phyloP scores from a whole-genome alignment of 164 flowering plant genomes.

The Aristolochia californica region DNA sequence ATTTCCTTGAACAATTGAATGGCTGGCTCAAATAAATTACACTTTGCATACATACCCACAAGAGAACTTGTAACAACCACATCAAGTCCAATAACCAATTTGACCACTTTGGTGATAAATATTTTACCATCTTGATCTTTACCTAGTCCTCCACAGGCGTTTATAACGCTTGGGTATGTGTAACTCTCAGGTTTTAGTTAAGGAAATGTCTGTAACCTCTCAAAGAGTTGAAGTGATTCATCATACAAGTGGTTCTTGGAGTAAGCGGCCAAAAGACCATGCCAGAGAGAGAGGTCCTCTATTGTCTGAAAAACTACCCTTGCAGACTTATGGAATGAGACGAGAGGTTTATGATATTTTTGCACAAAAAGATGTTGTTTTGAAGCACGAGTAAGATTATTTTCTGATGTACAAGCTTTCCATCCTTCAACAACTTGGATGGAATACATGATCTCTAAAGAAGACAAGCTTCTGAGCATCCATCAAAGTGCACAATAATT shows the following conservation, averaged over 20 bases:
- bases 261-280: slow-evolving; percentile 44
- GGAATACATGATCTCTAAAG: slow-evolving; percentile 6
- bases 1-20: slow-evolving; percentile 47
- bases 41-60: slow-evolving; percentile 46
- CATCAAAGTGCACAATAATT: slow-evolving; percentile 2
- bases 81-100: slow-evolving; percentile 33
- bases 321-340: slow-evolving; percentile 38
- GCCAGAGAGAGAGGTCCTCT: slow-evolving; percentile 48
- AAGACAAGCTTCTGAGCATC: slow-evolving; percentile 8
- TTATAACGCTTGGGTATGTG: slow-evolving; percentile 55
- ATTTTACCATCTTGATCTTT: slow-evolving; percentile 25
- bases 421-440: slow-evolving; percentile 12
- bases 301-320: slow-evolving; percentile 31
- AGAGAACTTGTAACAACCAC: slow-evolving; percentile 49
- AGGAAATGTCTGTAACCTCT: slow-evolving; percentile 19
- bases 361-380: slow-evolving; percentile 31
- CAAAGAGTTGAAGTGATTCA: slow-evolving; percentile 39
- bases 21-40: slow-evolving; percentile 28
- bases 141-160: slow-evolving; percentile 49
- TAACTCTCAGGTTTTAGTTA: slow-evolving; percentile 36
- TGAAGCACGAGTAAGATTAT: slow-evolving; percentile 14
- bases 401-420: slow-evolving; percentile 19
- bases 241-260: slow-evolving; percentile 36
- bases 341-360: slow-evolving; percentile 41
- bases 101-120: slow-evolving; percentile 36